Evolutionary conservation across 148 eudicot species (phyloP).

Genomic region (Selenicereus undatus): DNA sequence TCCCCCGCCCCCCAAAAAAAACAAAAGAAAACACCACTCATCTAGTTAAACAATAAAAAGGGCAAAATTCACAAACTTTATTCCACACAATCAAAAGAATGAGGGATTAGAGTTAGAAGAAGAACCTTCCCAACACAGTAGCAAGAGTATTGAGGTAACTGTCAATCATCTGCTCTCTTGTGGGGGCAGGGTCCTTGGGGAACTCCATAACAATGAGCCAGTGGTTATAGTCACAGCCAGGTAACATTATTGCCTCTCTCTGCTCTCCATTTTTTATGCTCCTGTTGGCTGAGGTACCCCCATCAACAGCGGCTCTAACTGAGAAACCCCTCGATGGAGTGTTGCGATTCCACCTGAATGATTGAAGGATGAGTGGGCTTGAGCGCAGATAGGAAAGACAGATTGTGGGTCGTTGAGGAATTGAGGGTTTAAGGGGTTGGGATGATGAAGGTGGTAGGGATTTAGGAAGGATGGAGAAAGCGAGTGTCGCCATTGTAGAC

Average conservation of each 20-base stretch:
- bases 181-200: constrained; percentile 86
- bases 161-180: constrained; percentile 90
- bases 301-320: constrained; percentile 32
- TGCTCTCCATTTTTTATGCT: constrained; percentile 38
- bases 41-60: neutral
- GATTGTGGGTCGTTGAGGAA: constrained; percentile 13
- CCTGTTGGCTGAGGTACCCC: constrained; percentile 45
- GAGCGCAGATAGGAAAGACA: constrained; percentile 18
- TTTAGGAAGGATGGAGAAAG: constrained; percentile 46
- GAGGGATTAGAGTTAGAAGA: neutral
- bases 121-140: constrained; percentile 71
- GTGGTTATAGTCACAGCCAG: constrained; percentile 90
- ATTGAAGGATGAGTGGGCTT: constrained; percentile 6
- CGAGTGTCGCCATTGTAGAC: constrained; percentile 48
- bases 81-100: neutral
- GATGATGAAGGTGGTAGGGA: constrained; percentile 28
- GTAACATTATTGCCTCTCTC: constrained; percentile 77
- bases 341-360: neutral
- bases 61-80: neutral
- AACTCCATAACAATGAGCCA: constrained; percentile 97
- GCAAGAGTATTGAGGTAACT: constrained; percentile 82
- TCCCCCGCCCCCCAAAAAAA: neutral
- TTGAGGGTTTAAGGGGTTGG: constrained; percentile 25
- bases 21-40: too few species aligned
- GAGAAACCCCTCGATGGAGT: constrained; percentile 1